Percentiles rank a stretch among this genome's conserved stretches.
phyloP scores from a whole-genome alignment of 2,329 filamentous ascomycete species.

The Verticillium zaregamsianum region DNA sequence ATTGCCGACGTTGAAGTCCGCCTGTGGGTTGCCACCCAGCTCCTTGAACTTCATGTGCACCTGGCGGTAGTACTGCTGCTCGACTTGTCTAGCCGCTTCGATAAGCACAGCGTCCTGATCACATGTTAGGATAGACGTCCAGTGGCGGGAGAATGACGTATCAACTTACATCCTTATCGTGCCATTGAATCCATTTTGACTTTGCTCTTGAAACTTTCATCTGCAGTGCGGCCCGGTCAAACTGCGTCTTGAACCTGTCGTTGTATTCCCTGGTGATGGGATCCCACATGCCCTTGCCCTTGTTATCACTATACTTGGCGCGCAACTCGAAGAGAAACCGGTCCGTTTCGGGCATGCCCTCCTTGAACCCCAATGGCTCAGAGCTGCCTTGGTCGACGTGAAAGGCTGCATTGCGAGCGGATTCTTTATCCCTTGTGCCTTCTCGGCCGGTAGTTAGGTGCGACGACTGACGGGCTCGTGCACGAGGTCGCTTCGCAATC shows the following conservation, averaged over 20 bases:
- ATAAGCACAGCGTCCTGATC: background rate
- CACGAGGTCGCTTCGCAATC: background rate
- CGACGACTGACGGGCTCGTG: background rate
- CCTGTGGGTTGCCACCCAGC: conserved; percentile 42
- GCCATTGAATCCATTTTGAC: conserved; percentile 44
- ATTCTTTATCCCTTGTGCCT: background rate
- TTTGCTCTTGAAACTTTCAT: conserved; percentile 52
- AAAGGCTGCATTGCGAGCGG: background rate
- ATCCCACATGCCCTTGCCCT: conserved; percentile 57
- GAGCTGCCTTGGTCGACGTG: background rate
- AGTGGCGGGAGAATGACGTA: background rate
- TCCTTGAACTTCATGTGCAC: conserved; percentile 43
- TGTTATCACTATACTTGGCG: conserved; percentile 37
- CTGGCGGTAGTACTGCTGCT: conserved; percentile 25
- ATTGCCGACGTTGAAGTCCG: conserved; percentile 45
- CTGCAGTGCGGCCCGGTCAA: conserved; percentile 46
- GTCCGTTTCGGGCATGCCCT: conserved; percentile 42
- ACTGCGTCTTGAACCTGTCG: conserved; percentile 26
- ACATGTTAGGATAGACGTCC: background rate
- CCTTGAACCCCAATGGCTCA: conserved; percentile 34
- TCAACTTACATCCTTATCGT: conserved; percentile 42
- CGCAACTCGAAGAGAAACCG: conserved; percentile 46
- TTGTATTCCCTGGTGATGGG: conserved; percentile 42
- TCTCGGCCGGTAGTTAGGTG: background rate
- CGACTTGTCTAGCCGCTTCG: conserved; percentile 1